A percentile compares a stretch with the other conserved stretches of the same genome.
These are phyloP conservation scores for Panus rudis DNA, from an alignment of 768 basidiomycete genomes.

Conservation along the genomic window DNA sequence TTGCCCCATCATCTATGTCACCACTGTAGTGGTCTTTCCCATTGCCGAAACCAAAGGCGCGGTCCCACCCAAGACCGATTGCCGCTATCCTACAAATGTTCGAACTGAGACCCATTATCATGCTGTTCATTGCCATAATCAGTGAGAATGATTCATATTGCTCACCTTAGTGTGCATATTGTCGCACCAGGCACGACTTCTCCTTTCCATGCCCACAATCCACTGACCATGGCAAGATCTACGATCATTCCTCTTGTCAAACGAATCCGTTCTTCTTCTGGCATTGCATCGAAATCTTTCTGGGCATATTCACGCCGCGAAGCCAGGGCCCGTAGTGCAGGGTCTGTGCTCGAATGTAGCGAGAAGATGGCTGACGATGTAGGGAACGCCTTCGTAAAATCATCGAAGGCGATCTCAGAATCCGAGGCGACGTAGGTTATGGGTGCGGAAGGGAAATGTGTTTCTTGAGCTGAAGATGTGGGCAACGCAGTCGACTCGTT, in stretches of 20 bases:
- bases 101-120: constrained; percentile 35
- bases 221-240: constrained; percentile 60
- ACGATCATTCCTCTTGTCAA: constrained; percentile 60
- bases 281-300: constrained; percentile 37
- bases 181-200: constrained; percentile 43
- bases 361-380: constrained; percentile 35
- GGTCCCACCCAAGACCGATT: constrained; percentile 56
- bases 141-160: too few relatives aligned
- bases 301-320: constrained; percentile 52
- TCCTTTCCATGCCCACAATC: constrained; percentile 45
- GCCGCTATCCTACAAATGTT: constrained; percentile 54
- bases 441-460: constrained; percentile 22
- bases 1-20: constrained; percentile 34
- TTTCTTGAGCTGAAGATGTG: constrained; percentile 11
- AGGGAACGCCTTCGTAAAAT: constrained; percentile 36
- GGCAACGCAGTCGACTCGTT: constrained; percentile 7
- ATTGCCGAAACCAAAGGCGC: constrained; percentile 50
- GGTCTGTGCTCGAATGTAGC: constrained; percentile 34
- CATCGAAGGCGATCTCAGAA: constrained; percentile 35
- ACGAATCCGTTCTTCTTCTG: constrained; percentile 33
- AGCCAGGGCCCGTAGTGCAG: constrained; percentile 39
- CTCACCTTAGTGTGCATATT: constrained; percentile 55
- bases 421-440: constrained; percentile 59
- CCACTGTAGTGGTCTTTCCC: constrained; percentile 30
- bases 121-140: neutral